Base-by-base conservation (phyloP, 2,329 filamentous ascomycete genomes). In the Calonectria pseudoreteaudii region DNA sequence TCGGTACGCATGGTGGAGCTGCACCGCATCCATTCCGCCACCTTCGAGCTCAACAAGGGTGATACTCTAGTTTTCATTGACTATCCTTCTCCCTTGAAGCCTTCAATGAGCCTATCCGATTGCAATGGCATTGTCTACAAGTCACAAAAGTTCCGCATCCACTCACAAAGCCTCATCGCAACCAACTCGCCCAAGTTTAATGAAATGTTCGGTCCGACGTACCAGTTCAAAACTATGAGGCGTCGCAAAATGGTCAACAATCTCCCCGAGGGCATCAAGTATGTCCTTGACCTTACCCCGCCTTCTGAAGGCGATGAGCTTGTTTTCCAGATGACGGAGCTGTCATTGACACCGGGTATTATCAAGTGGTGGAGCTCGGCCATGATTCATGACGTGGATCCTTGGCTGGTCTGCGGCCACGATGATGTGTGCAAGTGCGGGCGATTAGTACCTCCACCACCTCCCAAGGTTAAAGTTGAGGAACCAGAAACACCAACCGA, bases 221-320 rank as follows among this genome's bases (percentile, higher is more conserved):
- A 84, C 13, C 87, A 89, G 76, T 84, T 83, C 30, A 84, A 84
- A 7, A 78, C 84, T 20, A 81, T 80, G 47, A 83, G 87, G 28
- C 85, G 84, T 18, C 83, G 83, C 26, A 83, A 83, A 52, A 76
- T 85, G 44, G 78, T 78, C 47, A 83, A 83, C 30, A 79, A 78
- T 18, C 79, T 86, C 13, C 85, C 84, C 0, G 76, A 82, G 3
- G 88, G 86, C 0, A 83, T 93, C 78, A 87, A 88, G 71, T 93
- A 90, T 75, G 84, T 93, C 23, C 78, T 94, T 44, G 92, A 94
- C 76, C 85, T 94, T 16, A 93, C 91, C 0, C 92, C 92, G 0
- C 88, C 90, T 0, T 83, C 83, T 0, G 89, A 93, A 79, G 93
- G 91, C 1, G 91, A 93, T 2, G 92, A 93, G 16, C 87, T 91